Percentiles rank a stretch among this genome's conserved stretches.
Evolutionary conservation across 1,139 yeast species (phyloP).

Genomic region (Geotrichum candidum): DNA sequence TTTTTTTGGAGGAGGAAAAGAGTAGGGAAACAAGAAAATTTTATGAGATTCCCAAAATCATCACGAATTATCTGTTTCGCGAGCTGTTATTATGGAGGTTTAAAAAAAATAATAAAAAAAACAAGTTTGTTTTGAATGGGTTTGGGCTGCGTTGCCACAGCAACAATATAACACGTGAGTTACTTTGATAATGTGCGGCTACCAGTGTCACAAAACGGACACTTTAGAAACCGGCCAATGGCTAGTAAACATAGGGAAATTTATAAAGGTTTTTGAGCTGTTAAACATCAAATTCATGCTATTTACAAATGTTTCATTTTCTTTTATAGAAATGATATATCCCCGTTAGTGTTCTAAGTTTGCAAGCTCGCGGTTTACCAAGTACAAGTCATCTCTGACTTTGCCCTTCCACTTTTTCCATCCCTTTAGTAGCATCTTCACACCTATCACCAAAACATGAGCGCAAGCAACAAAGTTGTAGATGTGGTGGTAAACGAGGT

Average conservation of each 20-base stretch:
- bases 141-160: conserved; percentile 7
- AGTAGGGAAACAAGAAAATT: background rate
- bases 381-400: conserved; percentile 34
- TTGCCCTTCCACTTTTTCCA: conserved; percentile 20
- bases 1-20: conserved; percentile 1
- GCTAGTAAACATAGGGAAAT: background rate
- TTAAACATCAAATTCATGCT: background rate
- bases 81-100: background rate
- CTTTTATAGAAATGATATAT: background rate
- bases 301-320: background rate
- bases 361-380: conserved; percentile 34
- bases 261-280: background rate
- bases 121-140: conserved; percentile 1
- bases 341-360: conserved; percentile 24
- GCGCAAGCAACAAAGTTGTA: conserved; percentile 9
- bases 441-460: conserved; percentile 21
- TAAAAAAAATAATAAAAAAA: background rate
- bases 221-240: background rate
- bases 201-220: background rate
- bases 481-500: background rate
- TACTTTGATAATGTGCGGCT: background rate
- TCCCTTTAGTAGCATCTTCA: conserved; percentile 5
- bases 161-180: background rate
- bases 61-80: background rate
- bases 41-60: background rate